These are phyloP conservation scores for Cavenderia fasciculata DNA, from an alignment of 78 protist species.

Conservation along the genomic window DNA sequence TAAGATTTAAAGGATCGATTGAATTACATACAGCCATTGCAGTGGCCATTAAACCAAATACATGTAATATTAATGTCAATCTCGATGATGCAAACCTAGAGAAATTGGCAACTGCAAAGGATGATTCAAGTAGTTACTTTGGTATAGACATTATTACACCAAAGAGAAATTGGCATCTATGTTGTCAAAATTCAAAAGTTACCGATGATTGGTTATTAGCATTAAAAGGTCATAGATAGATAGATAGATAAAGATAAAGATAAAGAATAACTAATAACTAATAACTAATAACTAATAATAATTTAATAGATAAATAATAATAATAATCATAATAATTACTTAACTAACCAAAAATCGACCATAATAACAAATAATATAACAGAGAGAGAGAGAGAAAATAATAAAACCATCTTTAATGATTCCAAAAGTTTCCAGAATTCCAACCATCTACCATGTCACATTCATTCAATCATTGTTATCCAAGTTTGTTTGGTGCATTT, in stretches of 20 bases:
- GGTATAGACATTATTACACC: slow-evolving; percentile 68
- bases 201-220: slow-evolving; percentile 63
- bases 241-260: neutral
- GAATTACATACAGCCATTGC: slow-evolving; percentile 38
- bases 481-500: neutral
- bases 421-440: too few relatives aligned
- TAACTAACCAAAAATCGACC: too few relatives aligned
- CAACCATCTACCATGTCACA: neutral
- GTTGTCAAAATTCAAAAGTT: slow-evolving; percentile 29
- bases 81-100: neutral
- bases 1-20: slow-evolving; percentile 52
- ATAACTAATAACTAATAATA: too few relatives aligned
- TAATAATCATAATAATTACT: neutral
- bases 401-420: too few relatives aligned
- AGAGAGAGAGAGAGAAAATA: too few relatives aligned
- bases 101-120: slow-evolving; percentile 22
- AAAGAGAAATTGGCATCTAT: slow-evolving; percentile 37
- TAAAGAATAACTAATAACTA: too few relatives aligned
- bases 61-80: slow-evolving; percentile 45
- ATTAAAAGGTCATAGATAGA: slow-evolving; percentile 31
- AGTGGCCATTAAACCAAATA: slow-evolving; percentile 63
- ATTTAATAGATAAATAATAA: slow-evolving; percentile 2
- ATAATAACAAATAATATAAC: too few relatives aligned
- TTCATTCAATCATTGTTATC: neutral
- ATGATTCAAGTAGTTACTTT: slow-evolving; percentile 19